Evolutionary conservation across 352 stramenopile species (phyloP).

Genomic region (Phytophthora rubi): DNA sequence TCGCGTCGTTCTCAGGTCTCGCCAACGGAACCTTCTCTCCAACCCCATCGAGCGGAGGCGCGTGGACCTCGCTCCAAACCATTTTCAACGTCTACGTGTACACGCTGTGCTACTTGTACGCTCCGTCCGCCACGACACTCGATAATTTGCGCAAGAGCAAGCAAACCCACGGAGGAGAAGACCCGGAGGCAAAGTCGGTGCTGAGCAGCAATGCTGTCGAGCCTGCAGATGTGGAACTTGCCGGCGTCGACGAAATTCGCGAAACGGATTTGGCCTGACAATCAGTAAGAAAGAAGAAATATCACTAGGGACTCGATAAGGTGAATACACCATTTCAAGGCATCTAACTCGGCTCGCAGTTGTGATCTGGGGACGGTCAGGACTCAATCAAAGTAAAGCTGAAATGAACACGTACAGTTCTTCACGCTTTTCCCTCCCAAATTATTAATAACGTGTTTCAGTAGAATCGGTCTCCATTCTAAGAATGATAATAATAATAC

Average conservation of each 20-base stretch:
- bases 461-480: no score
- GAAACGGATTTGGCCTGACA: conserved; percentile 18
- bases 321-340: no score
- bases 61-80: conserved; percentile 56
- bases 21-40: conserved; percentile 51
- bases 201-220: conserved; percentile 16
- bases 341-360: no score
- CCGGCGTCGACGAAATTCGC: conserved; percentile 14
- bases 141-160: conserved; percentile 31
- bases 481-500: no score
- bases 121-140: conserved; percentile 48
- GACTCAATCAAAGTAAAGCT: no score
- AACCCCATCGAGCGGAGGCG: conserved; percentile 47
- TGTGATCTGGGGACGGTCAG: no score
- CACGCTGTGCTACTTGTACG: conserved; percentile 60
- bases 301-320: background rate
- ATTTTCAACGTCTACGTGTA: conserved; percentile 75
- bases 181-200: conserved; percentile 19
- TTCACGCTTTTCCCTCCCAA: no score
- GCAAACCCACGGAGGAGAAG: conserved; percentile 3
- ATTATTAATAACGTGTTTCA: no score
- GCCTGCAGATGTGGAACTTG: conserved; percentile 16
- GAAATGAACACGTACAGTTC: no score
- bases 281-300: background rate
- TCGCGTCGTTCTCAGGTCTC: conserved; percentile 52